phyloP scores from a whole-genome alignment of 345 rosid species.

The Brassica carinata region DNA sequence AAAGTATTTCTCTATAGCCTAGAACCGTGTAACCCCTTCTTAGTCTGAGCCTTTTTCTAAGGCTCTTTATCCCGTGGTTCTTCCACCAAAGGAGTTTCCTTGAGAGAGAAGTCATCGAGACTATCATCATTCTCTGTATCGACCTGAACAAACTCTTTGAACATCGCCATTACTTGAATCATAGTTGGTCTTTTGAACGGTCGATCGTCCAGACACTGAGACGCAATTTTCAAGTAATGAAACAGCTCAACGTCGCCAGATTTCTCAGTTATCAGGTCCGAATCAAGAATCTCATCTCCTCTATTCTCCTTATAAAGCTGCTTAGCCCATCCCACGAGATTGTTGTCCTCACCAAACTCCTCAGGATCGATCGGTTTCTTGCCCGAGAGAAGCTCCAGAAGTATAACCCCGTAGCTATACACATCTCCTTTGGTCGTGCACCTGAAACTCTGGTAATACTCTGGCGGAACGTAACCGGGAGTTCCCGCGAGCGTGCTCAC shows the following conservation, averaged over 20 bases:
- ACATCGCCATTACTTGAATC: constrained; percentile 77
- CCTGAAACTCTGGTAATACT: constrained; percentile 88
- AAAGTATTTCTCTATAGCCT: constrained; percentile 5
- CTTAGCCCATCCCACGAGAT: constrained; percentile 96
- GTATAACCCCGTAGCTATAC: constrained; percentile 88
- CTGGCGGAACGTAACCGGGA: constrained; percentile 97
- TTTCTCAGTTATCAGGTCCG: constrained; percentile 61
- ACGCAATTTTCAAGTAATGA: constrained; percentile 68
- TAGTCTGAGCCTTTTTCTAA: background rate
- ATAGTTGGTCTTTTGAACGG: constrained; percentile 70
- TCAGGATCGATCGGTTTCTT: constrained; percentile 83
- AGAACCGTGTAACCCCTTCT: background rate
- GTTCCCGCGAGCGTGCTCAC: constrained; percentile 96
- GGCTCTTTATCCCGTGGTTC: constrained; percentile 34
- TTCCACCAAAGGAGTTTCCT: constrained; percentile 38
- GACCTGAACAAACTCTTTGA: constrained; percentile 67
- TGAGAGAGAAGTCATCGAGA: constrained; percentile 34
- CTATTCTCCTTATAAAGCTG: constrained; percentile 66
- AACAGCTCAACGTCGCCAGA: constrained; percentile 70
- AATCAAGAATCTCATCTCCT: constrained; percentile 78
- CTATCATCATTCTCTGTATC: constrained; percentile 67
- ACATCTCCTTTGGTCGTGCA: constrained; percentile 91
- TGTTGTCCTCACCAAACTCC: constrained; percentile 88
- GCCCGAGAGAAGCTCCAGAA: constrained; percentile 86
- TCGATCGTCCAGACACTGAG: constrained; percentile 80